Evolutionary conservation across 1,139 yeast species (phyloP), one percentile per base, ranked within the genome.

Genomic region (Oligophagozyma castellii): DNA sequence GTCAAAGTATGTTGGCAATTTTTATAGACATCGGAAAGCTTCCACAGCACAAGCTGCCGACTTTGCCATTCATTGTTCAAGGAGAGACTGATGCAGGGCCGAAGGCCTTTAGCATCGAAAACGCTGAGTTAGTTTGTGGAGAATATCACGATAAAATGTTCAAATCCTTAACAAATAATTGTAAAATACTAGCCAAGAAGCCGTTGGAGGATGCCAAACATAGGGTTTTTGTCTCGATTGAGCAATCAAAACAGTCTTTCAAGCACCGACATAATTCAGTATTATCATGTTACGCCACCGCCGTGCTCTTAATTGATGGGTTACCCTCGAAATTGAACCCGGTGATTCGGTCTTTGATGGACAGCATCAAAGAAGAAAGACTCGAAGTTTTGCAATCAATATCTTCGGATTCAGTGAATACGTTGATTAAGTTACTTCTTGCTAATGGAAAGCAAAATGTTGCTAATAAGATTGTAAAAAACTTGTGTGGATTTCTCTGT

Each of bases 51-150:
- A 81, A 79, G 50, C 56, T 84, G 10, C 95, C 95, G 1, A 79
- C 73, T 34, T 55, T 92, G 19, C 93, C 98, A 0, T 74, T 83
- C 4, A 74, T 86, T 12, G 95, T 86, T 4, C 92, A 83, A 52
- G 98, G 98, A 20, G 98, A 89, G 49, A 64, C 74, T 1, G 94
- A 81, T 38, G 94, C 96, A 4, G 96, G 95, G 1, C 86, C 94
- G 1, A 86, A 77, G 42, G 96, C 96, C 0, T 92, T 92, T 55
- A 70, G 83, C 7, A 53, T 89, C 27, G 78, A 68, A 24, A 70
- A 71, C 40, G 96, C 95, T 1, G 78, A 77, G 35, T 68, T 70
- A 39, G 67, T 86, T 5, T 61, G 76, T 19, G 60, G 61, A 29
- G 83, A 75, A 29, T 69, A 73, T 4, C 83, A 70, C 50, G 70